phyloP scores from a whole-genome alignment of 1,139 yeast genomes.

The Sugiyamaella xylanicola region DNA sequence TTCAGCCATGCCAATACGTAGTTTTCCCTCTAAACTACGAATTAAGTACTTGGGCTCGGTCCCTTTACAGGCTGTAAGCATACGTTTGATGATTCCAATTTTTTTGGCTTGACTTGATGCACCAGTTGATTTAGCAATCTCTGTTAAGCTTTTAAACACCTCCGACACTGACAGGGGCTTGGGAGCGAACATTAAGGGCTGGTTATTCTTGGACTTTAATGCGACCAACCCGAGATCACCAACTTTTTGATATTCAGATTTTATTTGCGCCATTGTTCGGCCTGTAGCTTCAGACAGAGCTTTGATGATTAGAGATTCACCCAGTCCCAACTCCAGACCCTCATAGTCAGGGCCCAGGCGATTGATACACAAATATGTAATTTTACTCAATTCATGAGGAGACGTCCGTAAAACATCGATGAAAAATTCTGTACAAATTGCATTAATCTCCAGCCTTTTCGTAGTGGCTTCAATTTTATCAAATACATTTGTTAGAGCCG shows the following conservation, averaged over 20 bases:
- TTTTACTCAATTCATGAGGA: conserved; percentile 63
- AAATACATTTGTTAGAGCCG: conserved; percentile 60
- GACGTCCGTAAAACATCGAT: conserved; percentile 59
- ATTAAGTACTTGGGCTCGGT: conserved; percentile 88
- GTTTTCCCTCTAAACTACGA: conserved; percentile 87
- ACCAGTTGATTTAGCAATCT: conserved; percentile 82
- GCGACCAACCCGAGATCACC: conserved; percentile 96
- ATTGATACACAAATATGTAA: conserved; percentile 83
- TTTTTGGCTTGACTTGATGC: conserved; percentile 79
- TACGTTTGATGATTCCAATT: conserved; percentile 71
- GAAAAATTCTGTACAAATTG: conserved; percentile 72
- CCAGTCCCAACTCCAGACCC: conserved; percentile 88
- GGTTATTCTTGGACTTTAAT: conserved; percentile 75
- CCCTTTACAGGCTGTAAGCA: conserved; percentile 86
- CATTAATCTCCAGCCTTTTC: conserved; percentile 77
- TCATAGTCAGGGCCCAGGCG: conserved; percentile 94
- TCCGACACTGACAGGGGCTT: conserved; percentile 69
- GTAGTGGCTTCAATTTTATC: conserved; percentile 77
- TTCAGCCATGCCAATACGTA: conserved; percentile 92
- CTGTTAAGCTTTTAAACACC: conserved; percentile 73
- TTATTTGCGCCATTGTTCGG: conserved; percentile 67
- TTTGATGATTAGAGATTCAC: conserved; percentile 83
- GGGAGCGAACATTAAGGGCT: conserved; percentile 93
- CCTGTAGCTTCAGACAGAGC: conserved; percentile 93
- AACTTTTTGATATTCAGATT: conserved; percentile 68